phyloP scores from a whole-genome alignment of 306 rosid species.

The Prunus davidiana region DNA sequence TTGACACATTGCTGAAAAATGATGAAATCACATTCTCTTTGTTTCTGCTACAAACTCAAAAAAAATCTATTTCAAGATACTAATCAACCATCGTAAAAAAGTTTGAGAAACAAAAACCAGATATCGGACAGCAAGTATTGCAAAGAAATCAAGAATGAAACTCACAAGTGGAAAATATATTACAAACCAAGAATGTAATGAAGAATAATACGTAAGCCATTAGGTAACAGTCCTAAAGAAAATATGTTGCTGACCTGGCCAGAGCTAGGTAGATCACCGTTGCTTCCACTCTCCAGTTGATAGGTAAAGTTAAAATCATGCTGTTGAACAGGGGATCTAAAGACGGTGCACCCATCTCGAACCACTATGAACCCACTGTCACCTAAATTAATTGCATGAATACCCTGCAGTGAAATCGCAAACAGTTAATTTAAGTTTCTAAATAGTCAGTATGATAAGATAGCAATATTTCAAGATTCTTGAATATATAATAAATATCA shows the following conservation, averaged over 20 bases:
- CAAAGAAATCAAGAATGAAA: neutral
- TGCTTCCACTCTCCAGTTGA: slow-evolving; percentile 74
- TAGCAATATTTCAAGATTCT: neutral
- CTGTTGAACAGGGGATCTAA: slow-evolving; percentile 95
- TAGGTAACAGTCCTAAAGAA: neutral
- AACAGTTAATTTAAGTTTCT: slow-evolving; percentile 21
- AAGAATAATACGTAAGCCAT: neutral
- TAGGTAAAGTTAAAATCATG: slow-evolving; percentile 95
- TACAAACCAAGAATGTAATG: neutral
- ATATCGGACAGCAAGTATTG: neutral
- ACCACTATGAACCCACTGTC: slow-evolving; percentile 98
- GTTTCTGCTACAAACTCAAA: neutral
- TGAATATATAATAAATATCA: neutral
- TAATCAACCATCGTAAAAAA: neutral
- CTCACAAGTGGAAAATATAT: neutral
- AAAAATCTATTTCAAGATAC: neutral
- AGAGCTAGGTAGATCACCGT: slow-evolving; percentile 94
- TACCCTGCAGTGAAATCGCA: slow-evolving; percentile 52
- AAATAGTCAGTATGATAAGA: neutral
- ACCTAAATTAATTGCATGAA: slow-evolving; percentile 91
- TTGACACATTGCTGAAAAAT: neutral
- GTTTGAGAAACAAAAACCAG: neutral
- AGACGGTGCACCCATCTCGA: slow-evolving; percentile 85
- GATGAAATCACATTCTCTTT: neutral
- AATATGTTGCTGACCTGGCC: slow-evolving; percentile 69